These are phyloP conservation scores for Saccharomyces hybrid DNA, from an alignment of 1,139 yeast genomes.

Conservation along the genomic window DNA sequence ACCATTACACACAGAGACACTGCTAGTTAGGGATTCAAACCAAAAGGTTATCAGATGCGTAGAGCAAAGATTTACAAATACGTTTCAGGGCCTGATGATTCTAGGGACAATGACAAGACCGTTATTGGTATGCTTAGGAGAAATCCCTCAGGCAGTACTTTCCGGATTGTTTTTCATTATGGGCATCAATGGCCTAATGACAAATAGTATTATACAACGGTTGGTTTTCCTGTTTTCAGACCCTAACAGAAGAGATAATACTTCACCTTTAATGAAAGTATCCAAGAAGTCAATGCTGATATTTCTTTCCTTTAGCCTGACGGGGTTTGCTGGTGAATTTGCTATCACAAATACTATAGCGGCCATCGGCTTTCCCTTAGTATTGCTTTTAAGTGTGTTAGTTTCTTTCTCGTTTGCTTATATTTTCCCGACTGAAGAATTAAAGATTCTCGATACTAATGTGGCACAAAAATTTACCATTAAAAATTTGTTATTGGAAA, in stretches of 20 bases:
- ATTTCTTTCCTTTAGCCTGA: slow-evolving; percentile 50
- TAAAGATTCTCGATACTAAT: slow-evolving; percentile 51
- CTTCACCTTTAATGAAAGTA: slow-evolving; percentile 31
- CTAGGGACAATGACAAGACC: slow-evolving; percentile 89
- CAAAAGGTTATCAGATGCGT: slow-evolving; percentile 53
- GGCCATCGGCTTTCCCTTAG: slow-evolving; percentile 92
- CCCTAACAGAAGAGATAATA: slow-evolving; percentile 29
- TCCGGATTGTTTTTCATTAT: slow-evolving; percentile 89
- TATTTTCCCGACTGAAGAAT: slow-evolving; percentile 54
- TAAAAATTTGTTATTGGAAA: slow-evolving; percentile 30
- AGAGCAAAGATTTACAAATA: slow-evolving; percentile 82
- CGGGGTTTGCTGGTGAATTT: slow-evolving; percentile 73
- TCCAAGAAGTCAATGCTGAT: slow-evolving; percentile 45
- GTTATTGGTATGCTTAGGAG: slow-evolving; percentile 64
- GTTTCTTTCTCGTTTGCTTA: slow-evolving; percentile 49
- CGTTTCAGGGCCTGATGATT: slow-evolving; percentile 74
- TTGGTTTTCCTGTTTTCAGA: slow-evolving; percentile 63
- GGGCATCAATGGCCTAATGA: slow-evolving; percentile 76
- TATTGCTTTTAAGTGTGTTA: slow-evolving; percentile 63
- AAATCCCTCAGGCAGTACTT: slow-evolving; percentile 89
- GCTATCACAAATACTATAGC: slow-evolving; percentile 81
- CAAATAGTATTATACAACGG: slow-evolving; percentile 55
- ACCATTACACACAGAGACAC: slow-evolving; percentile 78
- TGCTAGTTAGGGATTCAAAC: slow-evolving; percentile 50
- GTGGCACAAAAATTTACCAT: slow-evolving; percentile 34